Evolutionary conservation across 352 stramenopile species (phyloP).

Genomic region (Thraustochytrium sp.): DNA sequence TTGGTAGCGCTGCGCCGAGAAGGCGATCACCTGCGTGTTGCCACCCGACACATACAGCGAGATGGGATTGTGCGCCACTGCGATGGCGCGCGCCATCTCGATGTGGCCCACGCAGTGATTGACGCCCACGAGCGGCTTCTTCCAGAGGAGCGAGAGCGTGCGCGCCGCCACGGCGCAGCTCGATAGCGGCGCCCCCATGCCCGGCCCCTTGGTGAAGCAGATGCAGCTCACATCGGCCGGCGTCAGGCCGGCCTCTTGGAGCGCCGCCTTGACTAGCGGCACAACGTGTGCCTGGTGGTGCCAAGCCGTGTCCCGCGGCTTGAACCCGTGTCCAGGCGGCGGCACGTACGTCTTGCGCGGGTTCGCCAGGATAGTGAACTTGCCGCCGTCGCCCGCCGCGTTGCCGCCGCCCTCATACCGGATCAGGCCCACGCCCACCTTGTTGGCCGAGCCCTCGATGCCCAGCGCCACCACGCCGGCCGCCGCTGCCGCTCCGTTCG

Average conservation of each 20-base stretch:
- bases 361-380: conserved; percentile 91
- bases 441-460: conserved; percentile 98
- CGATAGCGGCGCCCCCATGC: conserved; percentile 96
- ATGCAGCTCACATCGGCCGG: conserved; percentile 81
- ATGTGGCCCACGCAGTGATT: conserved; percentile 99
- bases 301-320: conserved; percentile 95
- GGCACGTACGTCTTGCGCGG: conserved; percentile 98
- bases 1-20: conserved; percentile 65
- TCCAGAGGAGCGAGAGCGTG: conserved; percentile 87
- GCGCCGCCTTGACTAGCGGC: conserved; percentile 83
- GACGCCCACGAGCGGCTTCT: conserved; percentile 88
- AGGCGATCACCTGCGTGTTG: conserved; percentile 90
- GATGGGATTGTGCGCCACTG: conserved; percentile 83
- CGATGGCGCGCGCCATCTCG: conserved; percentile 98
- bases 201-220: conserved; percentile 85
- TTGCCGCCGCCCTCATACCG: conserved; percentile 49
- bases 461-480: conserved; percentile 74
- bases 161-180: conserved; percentile 89
- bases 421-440: conserved; percentile 75
- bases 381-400: conserved; percentile 44
- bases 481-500: neutral
- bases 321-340: conserved; percentile 91
- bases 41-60: conserved; percentile 98
- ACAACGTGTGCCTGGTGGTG: conserved; percentile 97
- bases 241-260: conserved; percentile 78